These are phyloP conservation scores for Chlorella sp. DNA, from an alignment of 139 green algal species.

Conservation along the genomic window DNA sequence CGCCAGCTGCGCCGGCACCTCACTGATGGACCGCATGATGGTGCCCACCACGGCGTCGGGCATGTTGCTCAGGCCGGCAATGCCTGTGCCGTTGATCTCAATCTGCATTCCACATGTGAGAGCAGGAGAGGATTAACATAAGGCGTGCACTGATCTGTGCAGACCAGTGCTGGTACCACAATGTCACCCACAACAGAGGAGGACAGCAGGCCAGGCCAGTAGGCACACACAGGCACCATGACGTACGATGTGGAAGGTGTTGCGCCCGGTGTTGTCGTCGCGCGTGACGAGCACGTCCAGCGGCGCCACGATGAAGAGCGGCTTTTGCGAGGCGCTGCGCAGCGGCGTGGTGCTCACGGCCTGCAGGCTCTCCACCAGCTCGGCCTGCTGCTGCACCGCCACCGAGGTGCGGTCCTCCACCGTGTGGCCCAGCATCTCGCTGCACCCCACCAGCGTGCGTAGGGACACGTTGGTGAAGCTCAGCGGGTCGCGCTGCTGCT, in stretches of 20 bases:
- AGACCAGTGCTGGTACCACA: too few species aligned
- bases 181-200: not conserved
- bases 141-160: not conserved
- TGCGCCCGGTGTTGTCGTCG: conserved; percentile 9
- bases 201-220: not conserved
- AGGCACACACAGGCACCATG: not conserved
- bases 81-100: conserved; percentile 34
- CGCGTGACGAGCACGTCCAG: conserved; percentile 29
- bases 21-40: conserved; percentile 12
- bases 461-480: conserved; percentile 4
- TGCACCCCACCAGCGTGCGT: conserved; percentile 18
- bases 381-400: conserved; percentile 11
- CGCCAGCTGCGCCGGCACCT: conserved; percentile 1
- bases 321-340: conserved; percentile 10
- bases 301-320: conserved; percentile 20
- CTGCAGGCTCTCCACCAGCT: conserved; percentile 6
- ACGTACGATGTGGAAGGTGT: conserved; percentile 19
- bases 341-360: not conserved
- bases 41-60: conserved; percentile 6
- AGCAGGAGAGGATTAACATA: not conserved
- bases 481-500: too few species aligned
- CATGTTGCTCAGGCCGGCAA: conserved; percentile 31
- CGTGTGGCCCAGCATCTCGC: conserved; percentile 27
- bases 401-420: conserved; percentile 22
- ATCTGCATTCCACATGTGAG: too few species aligned